Conservation (phyloP, 495 filamentous ascomycete species). For the Trichoderma gamsii region DNA sequence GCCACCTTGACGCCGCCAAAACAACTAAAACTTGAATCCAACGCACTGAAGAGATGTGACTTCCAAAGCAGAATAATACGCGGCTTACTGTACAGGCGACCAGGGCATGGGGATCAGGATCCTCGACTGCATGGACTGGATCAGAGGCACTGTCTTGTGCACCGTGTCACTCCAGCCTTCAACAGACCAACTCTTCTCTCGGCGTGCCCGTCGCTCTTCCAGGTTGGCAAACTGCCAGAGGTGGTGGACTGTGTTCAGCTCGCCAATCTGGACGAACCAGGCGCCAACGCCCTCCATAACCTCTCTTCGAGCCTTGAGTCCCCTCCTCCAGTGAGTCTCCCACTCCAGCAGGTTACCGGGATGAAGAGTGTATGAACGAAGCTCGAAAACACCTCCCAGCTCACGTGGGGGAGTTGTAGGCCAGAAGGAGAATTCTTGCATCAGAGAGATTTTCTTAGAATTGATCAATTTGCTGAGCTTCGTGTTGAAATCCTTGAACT, state of each 20-base stretch:
- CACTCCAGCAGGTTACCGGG: constrained; percentile 94
- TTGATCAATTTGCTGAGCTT: constrained; percentile 76
- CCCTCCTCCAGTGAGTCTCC: constrained; percentile 97
- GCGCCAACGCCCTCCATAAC: constrained; percentile 99
- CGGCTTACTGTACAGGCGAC: constrained; percentile 75
- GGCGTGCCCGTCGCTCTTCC: constrained; percentile 82
- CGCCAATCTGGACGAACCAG: constrained; percentile 98
- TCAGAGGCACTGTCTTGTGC: constrained; percentile 95
- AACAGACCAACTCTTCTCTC: constrained; percentile 92
- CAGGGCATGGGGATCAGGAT: constrained; percentile 93
- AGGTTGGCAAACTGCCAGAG: constrained; percentile 97
- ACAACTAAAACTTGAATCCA: neutral
- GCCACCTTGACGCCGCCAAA: constrained; percentile 5
- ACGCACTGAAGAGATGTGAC: neutral
- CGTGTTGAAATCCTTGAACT: constrained; percentile 72
- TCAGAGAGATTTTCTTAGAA: constrained; percentile 79
- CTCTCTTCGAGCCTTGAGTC: constrained; percentile 79
- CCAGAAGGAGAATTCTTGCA: constrained; percentile 99
- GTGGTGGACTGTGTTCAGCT: constrained; percentile 95
- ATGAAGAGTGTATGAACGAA: constrained; percentile 93
- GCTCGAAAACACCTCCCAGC: constrained; percentile 89
- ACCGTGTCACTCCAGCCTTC: constrained; percentile 97
- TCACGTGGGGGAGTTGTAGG: constrained; percentile 85
- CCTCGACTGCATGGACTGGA: constrained; percentile 90
- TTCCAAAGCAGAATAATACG: neutral